Conservation (phyloP, 225 moss, liverwort and hornwort genomes). For the Polytrichum formosum region DNA sequence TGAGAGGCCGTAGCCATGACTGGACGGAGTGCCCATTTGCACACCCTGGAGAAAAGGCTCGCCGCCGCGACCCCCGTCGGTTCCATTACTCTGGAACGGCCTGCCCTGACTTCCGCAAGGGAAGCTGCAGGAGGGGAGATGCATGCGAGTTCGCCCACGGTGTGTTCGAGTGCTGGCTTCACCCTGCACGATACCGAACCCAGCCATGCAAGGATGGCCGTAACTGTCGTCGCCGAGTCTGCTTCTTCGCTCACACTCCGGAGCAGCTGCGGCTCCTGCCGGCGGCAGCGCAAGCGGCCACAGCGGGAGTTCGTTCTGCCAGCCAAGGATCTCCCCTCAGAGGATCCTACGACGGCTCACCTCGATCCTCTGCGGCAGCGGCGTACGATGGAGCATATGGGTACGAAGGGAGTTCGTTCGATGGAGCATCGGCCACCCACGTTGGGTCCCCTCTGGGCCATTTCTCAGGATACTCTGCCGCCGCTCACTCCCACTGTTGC, state of each 20-base stretch:
- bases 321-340: conserved; percentile 15
- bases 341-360: conserved; percentile 79
- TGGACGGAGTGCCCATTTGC: conserved; percentile 99
- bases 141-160: conserved; percentile 98
- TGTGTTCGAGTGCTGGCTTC: conserved; percentile 98
- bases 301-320: conserved; percentile 62
- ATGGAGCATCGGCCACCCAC: conserved; percentile 46
- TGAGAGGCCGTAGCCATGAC: conserved; percentile 96
- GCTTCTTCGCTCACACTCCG: conserved; percentile 96
- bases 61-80: conserved; percentile 89
- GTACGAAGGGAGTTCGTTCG: conserved; percentile 60
- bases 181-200: conserved; percentile 90
- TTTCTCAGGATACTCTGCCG: conserved; percentile 35
- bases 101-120: conserved; percentile 95
- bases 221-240: conserved; percentile 91
- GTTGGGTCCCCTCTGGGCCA: conserved; percentile 60
- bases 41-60: conserved; percentile 95
- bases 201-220: conserved; percentile 98
- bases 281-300: conserved; percentile 85
- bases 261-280: conserved; percentile 92
- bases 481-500: conserved; percentile 56
- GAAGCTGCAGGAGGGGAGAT: conserved; percentile 89
- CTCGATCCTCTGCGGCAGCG: conserved; percentile 36
- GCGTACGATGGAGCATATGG: conserved; percentile 75
- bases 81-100: conserved; percentile 98